Percentiles rank a stretch among this genome's conserved stretches.
Conservation (phyloP, 176 grass and related monocot genomes). For the Neostapfia colusana region DNA sequence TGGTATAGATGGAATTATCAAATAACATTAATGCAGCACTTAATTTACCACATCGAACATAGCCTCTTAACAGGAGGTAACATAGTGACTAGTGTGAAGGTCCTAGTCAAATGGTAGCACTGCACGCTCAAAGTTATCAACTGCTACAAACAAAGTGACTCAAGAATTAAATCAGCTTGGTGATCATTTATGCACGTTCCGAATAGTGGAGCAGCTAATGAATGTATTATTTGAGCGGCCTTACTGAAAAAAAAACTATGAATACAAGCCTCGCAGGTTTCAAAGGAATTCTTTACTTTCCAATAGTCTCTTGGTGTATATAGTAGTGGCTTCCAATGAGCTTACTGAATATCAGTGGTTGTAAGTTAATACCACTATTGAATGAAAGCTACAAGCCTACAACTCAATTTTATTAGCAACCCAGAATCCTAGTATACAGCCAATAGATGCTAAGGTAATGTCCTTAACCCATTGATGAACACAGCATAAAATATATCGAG, state of each 20-base stretch:
- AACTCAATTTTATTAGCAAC: not conserved
- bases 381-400: not conserved
- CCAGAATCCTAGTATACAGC: not conserved
- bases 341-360: not conserved
- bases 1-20: not conserved
- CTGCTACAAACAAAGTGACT: not conserved
- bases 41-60: not conserved
- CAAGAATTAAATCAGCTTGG: not conserved
- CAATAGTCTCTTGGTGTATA: not conserved
- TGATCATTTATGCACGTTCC: not conserved
- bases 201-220: not conserved
- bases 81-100: not conserved
- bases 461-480: not conserved
- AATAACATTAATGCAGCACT: not conserved
- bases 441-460: not conserved
- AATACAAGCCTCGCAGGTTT: not conserved
- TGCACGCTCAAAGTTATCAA: not conserved
- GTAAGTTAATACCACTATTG: not conserved
- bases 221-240: not conserved
- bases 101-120: slow-evolving; percentile 14
- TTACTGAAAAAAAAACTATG: not conserved
- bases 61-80: not conserved
- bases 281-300: not conserved
- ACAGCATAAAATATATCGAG: not conserved
- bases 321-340: not conserved